Percentiles rank a stretch among this genome's conserved stretches.
Evolutionary conservation across 2,329 filamentous ascomycete species (phyloP).

Genomic region (Colletotrichum lentis): DNA sequence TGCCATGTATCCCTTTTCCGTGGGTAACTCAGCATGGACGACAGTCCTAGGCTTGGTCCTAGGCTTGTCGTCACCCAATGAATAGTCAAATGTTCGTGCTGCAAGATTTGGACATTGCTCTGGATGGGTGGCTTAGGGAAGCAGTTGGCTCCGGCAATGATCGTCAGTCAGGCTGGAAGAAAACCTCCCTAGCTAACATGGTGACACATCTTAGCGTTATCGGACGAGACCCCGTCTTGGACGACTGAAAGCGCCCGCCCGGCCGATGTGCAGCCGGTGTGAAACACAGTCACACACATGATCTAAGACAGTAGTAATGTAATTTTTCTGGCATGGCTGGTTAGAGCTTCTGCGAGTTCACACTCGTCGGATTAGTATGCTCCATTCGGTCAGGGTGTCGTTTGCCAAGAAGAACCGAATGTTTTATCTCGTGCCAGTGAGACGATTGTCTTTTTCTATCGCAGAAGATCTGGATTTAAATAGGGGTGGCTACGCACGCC

Average conservation of each 20-base stretch:
- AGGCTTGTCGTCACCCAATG: no score
- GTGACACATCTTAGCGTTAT: neutral
- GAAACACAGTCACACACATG: conserved; percentile 16
- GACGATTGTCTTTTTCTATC: no score
- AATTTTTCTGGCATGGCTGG: no score
- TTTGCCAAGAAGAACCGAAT: neutral
- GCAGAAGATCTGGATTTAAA: neutral
- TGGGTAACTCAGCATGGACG: no score
- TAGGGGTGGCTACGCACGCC: neutral
- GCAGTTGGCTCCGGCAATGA: neutral
- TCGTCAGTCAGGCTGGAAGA: neutral
- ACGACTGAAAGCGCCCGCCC: conserved; percentile 21
- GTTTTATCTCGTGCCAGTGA: neutral
- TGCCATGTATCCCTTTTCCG: neutral
- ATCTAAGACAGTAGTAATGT: conserved; percentile 26
- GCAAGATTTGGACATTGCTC: no score
- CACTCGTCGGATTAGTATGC: neutral
- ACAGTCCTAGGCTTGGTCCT: no score
- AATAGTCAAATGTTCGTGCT: no score
- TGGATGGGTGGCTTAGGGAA: neutral
- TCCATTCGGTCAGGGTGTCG: neutral
- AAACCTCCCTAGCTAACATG: neutral
- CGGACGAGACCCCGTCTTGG: conserved; percentile 12
- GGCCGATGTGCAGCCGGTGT: conserved; percentile 8
- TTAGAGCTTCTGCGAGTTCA: neutral